These are phyloP conservation scores for Sanghuangporus weigelae DNA, from an alignment of 1,284 basidiomycete genomes.

Conservation along the genomic window DNA sequence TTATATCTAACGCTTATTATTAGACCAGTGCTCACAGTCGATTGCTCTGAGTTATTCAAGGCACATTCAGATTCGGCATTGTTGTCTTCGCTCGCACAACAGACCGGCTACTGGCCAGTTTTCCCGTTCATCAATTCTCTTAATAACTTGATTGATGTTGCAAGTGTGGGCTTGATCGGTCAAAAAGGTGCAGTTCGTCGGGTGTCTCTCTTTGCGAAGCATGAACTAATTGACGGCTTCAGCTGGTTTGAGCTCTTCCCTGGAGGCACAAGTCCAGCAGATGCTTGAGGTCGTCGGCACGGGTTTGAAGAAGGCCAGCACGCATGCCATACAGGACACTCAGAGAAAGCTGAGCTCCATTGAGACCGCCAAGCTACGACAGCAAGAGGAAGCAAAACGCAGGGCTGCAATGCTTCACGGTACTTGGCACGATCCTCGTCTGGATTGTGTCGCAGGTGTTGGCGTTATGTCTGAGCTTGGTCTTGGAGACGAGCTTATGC, in stretches of 20 bases:
- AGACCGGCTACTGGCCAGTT: conserved; percentile 89
- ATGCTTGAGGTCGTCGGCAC: conserved; percentile 78
- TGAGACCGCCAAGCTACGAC: conserved; percentile 27
- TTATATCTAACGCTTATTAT: conserved; percentile 1
- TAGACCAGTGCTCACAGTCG: conserved; percentile 73
- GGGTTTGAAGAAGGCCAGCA: conserved; percentile 65
- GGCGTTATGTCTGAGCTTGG: conserved; percentile 83
- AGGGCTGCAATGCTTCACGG: conserved; percentile 48
- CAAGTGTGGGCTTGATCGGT: conserved; percentile 88
- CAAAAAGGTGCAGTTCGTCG: conserved; percentile 68
- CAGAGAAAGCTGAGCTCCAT: conserved; percentile 34
- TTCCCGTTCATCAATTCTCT: conserved; percentile 88
- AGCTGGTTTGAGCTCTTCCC: conserved; percentile 83
- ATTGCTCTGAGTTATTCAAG: conserved; percentile 75
- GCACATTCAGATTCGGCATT: conserved; percentile 70
- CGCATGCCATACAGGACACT: conserved; percentile 42
- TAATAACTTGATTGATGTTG: conserved; percentile 88
- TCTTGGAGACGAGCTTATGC: conserved; percentile 56
- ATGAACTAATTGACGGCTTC: background rate
- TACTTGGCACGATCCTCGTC: conserved; percentile 74
- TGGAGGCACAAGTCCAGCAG: conserved; percentile 83
- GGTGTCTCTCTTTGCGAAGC: background rate
- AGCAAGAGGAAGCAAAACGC: conserved; percentile 33
- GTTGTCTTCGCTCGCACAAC: conserved; percentile 64
- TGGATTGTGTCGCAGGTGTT: conserved; percentile 78